phyloP scores from a whole-genome alignment of 345 rosid species.

The Eucalyptus microcorys region DNA sequence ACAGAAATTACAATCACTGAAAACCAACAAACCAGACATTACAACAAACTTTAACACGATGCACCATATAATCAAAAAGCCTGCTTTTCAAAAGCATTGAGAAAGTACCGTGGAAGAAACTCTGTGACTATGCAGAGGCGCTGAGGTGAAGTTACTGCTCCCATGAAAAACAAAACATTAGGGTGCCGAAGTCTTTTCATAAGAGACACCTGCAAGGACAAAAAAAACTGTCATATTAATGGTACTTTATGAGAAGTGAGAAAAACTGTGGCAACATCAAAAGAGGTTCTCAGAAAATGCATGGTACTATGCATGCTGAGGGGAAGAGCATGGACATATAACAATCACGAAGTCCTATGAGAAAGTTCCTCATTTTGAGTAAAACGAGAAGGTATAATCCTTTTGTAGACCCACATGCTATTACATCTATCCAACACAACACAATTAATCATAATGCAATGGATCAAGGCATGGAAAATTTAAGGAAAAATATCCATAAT shows the following conservation, averaged over 20 bases:
- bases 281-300: background rate
- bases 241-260: background rate
- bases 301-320: background rate
- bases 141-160: slow-evolving; percentile 85
- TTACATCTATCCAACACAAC: background rate
- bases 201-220: slow-evolving; percentile 50
- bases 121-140: slow-evolving; percentile 97
- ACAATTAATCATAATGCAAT: background rate
- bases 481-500: background rate
- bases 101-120: slow-evolving; percentile 91
- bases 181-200: slow-evolving; percentile 99
- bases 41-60: background rate
- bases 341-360: background rate
- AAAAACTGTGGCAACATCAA: background rate
- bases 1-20: background rate
- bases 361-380: background rate
- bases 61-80: background rate
- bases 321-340: background rate
- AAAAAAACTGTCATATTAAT: background rate
- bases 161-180: slow-evolving; percentile 89
- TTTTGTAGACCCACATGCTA: background rate
- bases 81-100: background rate
- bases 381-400: background rate
- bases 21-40: background rate
- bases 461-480: background rate